Evolutionary conservation across 768 basidiomycete genomes (phyloP), one percentile per base, ranked within the genome.

Genomic region (Agrocybe pediades): DNA sequence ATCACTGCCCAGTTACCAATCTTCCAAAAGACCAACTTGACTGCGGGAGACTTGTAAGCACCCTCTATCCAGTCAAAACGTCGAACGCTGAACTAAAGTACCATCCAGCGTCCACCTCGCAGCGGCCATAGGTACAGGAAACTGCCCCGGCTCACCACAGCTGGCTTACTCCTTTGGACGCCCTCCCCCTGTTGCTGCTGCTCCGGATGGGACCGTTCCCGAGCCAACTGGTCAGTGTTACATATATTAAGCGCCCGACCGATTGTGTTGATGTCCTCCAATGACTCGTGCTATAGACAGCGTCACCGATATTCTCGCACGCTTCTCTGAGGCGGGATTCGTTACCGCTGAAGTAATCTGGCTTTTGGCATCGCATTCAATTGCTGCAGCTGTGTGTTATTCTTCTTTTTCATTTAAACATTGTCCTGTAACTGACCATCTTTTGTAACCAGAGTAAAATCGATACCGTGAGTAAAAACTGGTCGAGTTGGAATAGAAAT

Each of bases 11-110:
- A 62, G 45, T 56, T 46, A 30, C 52, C 55, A 8, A 49, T 62
- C n/a, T 62, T 58, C 46, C 48, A 51, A 27, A 49, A 54, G 19
- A 54, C 39, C 15, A 50, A 46, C 33, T 27, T 62, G 40, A 55
- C 42, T 3, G 57, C 61, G 17, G 61, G 48, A 15, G 48, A 49
- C 36, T 49, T 49, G 48, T 49, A 17, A 9, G 48, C 7, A 33
- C 29, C 15, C 15, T 30, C 15, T 15, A 30, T 6, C 29, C 29
- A 30, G 29, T n/a, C n/a, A n/a, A 15, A 30, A 30, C 29, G 15
- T 15, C 15, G 29, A 15, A 7, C 29, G 6, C 15, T 30, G 29
- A 30, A 4, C n/a, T 15, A 36, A 11, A 3, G 4, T 36, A 3
- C 11, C 11, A 36, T 36, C 20, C 42, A 49, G 48, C 13, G 13